Evolutionary conservation across 495 filamentous ascomycete genomes (phyloP), one percentile per base, ranked within the genome.

Genomic region (Clohesyomyces aquaticus): DNA sequence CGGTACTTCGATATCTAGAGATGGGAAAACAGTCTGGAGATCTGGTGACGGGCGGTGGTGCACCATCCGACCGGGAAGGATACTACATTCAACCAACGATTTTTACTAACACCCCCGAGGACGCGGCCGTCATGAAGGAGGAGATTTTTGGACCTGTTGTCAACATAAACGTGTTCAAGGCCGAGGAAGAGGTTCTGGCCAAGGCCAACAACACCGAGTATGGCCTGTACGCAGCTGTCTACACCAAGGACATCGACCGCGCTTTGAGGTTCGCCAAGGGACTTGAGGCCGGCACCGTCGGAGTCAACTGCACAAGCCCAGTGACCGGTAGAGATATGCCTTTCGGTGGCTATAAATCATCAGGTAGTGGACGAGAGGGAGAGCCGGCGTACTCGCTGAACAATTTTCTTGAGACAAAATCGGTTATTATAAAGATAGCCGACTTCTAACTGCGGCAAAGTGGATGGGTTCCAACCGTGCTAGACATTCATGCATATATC

Each of bases 111-210:
- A 76, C 77, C 1, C 52, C 66, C 0, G 77, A 79, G 41, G 60
- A 77, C 38, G 72, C 76, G 11, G 46, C 59, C 2, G 71, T 81
- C 4, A 77, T 76, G 68, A 72, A 67, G 16, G 75, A 80, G 46
- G 81, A 83, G 60, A 72, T 78, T 18, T 83, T 83, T 55, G 81
- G 81, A 0, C 81, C 81, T 3, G 77, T 83, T 0, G 73, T 80
- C 19, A 66, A 72, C 4, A 72, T 83, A 29, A 72, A 75, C 42
- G 49, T 61, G 0, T 79, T 82, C 56, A 69, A 75, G 16, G 72
- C 68, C 1, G 79, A 80, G 48, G 72, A 75, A 3, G 71, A 81
- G 51, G 79, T 74, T 0, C 65, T 81, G 11, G 58, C 59, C 0
- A 63, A 73, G 32, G 76, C 79, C 1, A 81, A 81, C 55, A 74